Evolutionary conservation across 345 rosid species (phyloP).

Genomic region (Punica granatum): DNA sequence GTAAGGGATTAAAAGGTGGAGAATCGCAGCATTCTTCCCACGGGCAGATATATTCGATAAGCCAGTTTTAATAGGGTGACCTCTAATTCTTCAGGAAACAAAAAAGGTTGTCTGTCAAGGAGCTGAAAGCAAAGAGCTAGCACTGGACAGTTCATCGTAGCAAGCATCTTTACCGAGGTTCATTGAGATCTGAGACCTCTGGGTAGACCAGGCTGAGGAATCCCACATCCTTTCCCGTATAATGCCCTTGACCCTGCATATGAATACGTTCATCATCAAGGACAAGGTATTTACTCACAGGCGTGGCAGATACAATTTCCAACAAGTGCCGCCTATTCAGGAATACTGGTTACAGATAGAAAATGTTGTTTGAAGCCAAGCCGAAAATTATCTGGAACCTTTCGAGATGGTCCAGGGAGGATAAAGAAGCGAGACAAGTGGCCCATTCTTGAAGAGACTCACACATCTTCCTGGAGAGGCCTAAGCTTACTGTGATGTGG

Average conservation of each 20-base stretch:
- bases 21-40: no score
- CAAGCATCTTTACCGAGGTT: constrained; percentile 15
- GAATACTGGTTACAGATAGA: not conserved
- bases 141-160: constrained; percentile 7
- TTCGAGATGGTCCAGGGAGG: no score
- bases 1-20: no score
- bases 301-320: not conserved
- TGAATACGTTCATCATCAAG: not conserved
- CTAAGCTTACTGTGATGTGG: no score
- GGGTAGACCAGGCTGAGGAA: constrained; percentile 40
- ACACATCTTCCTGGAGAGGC: no score
- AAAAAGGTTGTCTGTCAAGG: not conserved
- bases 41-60: not conserved
- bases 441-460: no score
- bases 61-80: not conserved
- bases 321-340: not conserved
- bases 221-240: constrained; percentile 25
- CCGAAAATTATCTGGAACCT: no score
- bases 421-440: no score
- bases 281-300: not conserved
- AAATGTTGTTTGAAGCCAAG: not conserved
- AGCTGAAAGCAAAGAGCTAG: not conserved
- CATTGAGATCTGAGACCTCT: constrained; percentile 19
- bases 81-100: not conserved
- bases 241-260: constrained; percentile 44